Evolutionary conservation across 2,329 filamentous ascomycete species (phyloP).

Genomic region (Rhinocladiella mackenziei): DNA sequence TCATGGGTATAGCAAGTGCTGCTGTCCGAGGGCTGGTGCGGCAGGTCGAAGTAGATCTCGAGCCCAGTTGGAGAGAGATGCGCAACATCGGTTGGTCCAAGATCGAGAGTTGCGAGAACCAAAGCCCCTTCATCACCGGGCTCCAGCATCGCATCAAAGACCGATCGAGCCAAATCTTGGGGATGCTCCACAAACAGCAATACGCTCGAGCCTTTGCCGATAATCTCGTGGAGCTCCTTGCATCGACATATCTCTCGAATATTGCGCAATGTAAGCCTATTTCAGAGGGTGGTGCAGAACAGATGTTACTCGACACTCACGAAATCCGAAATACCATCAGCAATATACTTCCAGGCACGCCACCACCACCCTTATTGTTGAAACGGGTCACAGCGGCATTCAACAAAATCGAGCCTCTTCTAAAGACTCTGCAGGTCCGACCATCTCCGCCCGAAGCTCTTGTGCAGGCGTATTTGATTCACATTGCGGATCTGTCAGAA

Average conservation of each 20-base stretch:
- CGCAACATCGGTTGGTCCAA: conserved; percentile 91
- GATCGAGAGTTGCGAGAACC: conserved; percentile 88
- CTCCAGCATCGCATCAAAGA: conserved; percentile 69
- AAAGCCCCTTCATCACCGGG: conserved; percentile 86
- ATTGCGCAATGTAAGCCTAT: conserved; percentile 87
- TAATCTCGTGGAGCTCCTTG: conserved; percentile 85
- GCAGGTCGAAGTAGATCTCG: conserved; percentile 75
- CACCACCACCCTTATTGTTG: conserved; percentile 65
- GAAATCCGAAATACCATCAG: conserved; percentile 76
- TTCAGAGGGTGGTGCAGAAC: conserved; percentile 89
- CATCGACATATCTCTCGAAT: conserved; percentile 72
- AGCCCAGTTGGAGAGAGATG: conserved; percentile 94
- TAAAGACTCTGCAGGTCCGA: conserved; percentile 94
- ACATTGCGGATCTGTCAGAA: conserved; percentile 90
- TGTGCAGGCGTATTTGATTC: conserved; percentile 95
- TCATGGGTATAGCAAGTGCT: conserved; percentile 89
- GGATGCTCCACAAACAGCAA: conserved; percentile 78
- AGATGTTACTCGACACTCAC: conserved; percentile 97
- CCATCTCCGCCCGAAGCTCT: conserved; percentile 87
- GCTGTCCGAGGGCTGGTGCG: conserved; percentile 80
- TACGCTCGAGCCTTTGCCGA: conserved; percentile 94
- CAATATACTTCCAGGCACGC: conserved; percentile 61
- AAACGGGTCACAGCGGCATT: conserved; percentile 83
- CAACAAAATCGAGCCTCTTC: conserved; percentile 80
- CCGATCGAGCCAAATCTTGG: conserved; percentile 69